phyloP scores from a whole-genome alignment of 2,329 filamentous ascomycete genomes.

The Venturia pyrina region DNA sequence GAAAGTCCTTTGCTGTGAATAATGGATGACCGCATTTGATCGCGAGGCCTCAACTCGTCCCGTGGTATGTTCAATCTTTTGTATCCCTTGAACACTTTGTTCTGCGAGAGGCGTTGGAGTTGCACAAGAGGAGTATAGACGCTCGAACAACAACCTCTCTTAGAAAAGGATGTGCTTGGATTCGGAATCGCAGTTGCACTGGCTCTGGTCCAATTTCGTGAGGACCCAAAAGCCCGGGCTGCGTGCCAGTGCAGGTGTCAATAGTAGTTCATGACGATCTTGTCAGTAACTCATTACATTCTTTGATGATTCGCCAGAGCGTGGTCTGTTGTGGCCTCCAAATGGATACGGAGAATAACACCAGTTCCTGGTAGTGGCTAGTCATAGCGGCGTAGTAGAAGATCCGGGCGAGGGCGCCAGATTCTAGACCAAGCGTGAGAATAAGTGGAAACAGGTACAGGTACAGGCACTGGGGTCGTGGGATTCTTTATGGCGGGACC shows the following conservation, averaged over 20 bases:
- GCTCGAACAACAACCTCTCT: neutral
- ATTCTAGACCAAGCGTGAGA: neutral
- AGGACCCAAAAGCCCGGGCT: neutral
- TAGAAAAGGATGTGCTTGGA: neutral
- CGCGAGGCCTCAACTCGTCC: neutral
- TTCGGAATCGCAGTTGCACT: neutral
- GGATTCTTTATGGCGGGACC: neutral
- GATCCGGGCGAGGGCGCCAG: neutral
- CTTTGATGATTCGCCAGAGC: neutral
- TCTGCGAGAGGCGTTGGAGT: neutral
- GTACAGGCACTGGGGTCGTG: too few relatives aligned
- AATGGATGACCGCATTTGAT: neutral
- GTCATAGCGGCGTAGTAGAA: neutral
- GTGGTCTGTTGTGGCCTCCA: neutral
- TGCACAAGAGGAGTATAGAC: neutral
- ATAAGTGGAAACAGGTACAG: neutral
- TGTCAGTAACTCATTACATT: too few relatives aligned
- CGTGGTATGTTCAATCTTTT: neutral
- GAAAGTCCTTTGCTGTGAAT: neutral
- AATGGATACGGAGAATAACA: neutral
- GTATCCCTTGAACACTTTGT: neutral
- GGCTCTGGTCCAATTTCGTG: neutral
- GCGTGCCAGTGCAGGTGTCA: neutral
- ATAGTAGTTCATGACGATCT: neutral
- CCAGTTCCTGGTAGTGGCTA: neutral